A percentile compares a stretch with the other conserved stretches of the same genome.
These are phyloP conservation scores for Ceratocystis albifundus DNA, from an alignment of 2,329 filamentous ascomycete species.

Conservation along the genomic window DNA sequence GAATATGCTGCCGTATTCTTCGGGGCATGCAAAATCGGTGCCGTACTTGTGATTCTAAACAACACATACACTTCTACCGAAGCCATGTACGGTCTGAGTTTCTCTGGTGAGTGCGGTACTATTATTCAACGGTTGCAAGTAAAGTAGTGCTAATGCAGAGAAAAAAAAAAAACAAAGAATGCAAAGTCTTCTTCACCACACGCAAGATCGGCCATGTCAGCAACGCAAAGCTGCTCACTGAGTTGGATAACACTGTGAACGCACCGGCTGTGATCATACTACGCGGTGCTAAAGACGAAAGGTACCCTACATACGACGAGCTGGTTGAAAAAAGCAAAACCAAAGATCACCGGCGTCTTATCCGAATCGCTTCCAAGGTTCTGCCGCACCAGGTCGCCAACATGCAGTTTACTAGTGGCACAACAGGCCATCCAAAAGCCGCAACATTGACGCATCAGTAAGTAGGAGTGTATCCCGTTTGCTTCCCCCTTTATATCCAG, in stretches of 20 bases:
- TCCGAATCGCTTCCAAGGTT: conserved; percentile 43
- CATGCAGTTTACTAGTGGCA: conserved; percentile 65
- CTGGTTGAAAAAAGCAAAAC: conserved; percentile 43
- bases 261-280: conserved; percentile 48
- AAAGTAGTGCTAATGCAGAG: not conserved
- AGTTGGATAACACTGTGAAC: conserved; percentile 38
- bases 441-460: conserved; percentile 63
- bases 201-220: conserved; percentile 54
- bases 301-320: conserved; percentile 49
- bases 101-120: conserved; percentile 44
- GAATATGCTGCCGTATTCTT: conserved; percentile 71
- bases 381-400: conserved; percentile 59
- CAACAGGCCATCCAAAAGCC: conserved; percentile 60
- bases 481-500: no score
- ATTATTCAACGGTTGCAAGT: not conserved
- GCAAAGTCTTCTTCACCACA: conserved; percentile 62
- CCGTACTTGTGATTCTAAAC: conserved; percentile 64
- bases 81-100: conserved; percentile 57
- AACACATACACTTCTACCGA: conserved; percentile 70
- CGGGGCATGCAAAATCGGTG: conserved; percentile 54
- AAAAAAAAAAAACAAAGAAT: conserved; percentile 52
- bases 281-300: conserved; percentile 42
- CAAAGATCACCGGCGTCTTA: conserved; percentile 40
- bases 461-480: conserved; percentile 25
- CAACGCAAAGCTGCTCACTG: conserved; percentile 47